These are phyloP conservation scores for Colletotrichum chlorophyti DNA, from an alignment of 2,329 filamentous ascomycete species.

Conservation along the genomic window DNA sequence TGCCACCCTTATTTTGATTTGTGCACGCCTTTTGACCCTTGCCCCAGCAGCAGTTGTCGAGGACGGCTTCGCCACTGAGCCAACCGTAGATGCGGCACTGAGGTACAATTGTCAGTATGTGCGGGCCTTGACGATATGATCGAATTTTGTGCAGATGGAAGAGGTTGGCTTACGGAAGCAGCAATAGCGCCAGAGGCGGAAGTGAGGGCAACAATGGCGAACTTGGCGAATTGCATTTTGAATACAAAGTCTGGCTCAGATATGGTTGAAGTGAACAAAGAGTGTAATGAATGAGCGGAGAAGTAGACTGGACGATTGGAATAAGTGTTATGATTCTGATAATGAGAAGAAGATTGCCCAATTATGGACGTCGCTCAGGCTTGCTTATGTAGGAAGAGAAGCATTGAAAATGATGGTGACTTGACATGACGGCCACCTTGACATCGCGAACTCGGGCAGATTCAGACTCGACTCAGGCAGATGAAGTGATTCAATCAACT, in stretches of 20 bases:
- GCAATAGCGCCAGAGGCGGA: neutral
- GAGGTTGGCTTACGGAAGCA: neutral
- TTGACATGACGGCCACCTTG: too few relatives aligned
- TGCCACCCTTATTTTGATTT: conserved; percentile 1
- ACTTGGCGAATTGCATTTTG: neutral
- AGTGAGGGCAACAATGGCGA: neutral
- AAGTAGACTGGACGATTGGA: neutral
- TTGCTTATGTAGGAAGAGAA: too few relatives aligned
- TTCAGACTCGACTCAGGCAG: too few relatives aligned
- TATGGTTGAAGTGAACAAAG: neutral
- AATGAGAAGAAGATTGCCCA: too few relatives aligned
- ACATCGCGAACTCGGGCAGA: too few relatives aligned
- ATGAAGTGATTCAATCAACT: too few relatives aligned
- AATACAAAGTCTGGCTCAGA: too few relatives aligned
- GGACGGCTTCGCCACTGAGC: neutral
- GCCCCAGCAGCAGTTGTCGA: conserved; percentile 9
- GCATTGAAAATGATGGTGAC: too few relatives aligned
- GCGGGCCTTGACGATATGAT: neutral
- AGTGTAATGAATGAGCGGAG: neutral
- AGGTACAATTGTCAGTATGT: neutral
- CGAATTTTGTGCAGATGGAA: neutral
- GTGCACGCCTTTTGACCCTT: conserved; percentile 10
- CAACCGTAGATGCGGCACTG: neutral
- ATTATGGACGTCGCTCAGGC: too few relatives aligned
- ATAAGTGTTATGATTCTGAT: too few relatives aligned